phyloP scores from a whole-genome alignment of 1,284 basidiomycete genomes.

The Trichosporon ovoides region DNA sequence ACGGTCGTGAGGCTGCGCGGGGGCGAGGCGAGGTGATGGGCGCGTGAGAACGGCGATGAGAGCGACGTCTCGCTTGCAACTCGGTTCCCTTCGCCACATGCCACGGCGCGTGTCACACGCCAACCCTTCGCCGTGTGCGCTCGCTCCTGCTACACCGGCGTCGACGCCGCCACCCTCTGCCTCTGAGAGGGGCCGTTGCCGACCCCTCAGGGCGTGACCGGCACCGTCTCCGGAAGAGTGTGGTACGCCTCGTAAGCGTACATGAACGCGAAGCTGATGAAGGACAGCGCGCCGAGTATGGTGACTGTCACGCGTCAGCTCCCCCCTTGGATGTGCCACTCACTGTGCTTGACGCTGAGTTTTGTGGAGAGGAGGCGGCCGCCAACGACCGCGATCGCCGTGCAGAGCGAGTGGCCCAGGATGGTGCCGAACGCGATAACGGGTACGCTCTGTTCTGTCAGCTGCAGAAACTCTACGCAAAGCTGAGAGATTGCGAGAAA shows the following conservation, averaged over 20 bases:
- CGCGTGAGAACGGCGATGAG: too few relatives aligned
- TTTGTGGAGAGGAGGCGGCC: conserved; percentile 87
- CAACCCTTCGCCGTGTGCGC: too few relatives aligned
- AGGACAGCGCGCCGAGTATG: conserved; percentile 71
- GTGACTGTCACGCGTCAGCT: conserved; percentile 74
- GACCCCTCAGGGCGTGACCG: background rate
- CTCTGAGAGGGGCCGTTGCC: too few relatives aligned
- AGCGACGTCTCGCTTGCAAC: too few relatives aligned
- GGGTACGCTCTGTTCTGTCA: conserved; percentile 58
- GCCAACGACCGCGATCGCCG: conserved; percentile 79
- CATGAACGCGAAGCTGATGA: conserved; percentile 73
- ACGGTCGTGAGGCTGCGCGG: too few relatives aligned
- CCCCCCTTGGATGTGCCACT: too few relatives aligned
- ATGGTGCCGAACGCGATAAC: conserved; percentile 87
- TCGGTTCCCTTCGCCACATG: too few relatives aligned
- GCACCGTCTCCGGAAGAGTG: background rate
- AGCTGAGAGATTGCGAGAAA: background rate
- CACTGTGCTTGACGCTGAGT: conserved; percentile 90
- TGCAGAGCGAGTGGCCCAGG: conserved; percentile 82
- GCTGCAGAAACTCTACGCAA: background rate
- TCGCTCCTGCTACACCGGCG: too few relatives aligned
- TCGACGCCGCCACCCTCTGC: too few relatives aligned
- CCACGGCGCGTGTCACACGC: too few relatives aligned
- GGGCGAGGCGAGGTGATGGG: too few relatives aligned
- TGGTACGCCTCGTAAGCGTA: conserved; percentile 65